Percentiles rank a stretch among this genome's conserved stretches.
These are phyloP conservation scores for Blepharisma japonicum DNA, from an alignment of 73 alveolate species.

Conservation along the genomic window DNA sequence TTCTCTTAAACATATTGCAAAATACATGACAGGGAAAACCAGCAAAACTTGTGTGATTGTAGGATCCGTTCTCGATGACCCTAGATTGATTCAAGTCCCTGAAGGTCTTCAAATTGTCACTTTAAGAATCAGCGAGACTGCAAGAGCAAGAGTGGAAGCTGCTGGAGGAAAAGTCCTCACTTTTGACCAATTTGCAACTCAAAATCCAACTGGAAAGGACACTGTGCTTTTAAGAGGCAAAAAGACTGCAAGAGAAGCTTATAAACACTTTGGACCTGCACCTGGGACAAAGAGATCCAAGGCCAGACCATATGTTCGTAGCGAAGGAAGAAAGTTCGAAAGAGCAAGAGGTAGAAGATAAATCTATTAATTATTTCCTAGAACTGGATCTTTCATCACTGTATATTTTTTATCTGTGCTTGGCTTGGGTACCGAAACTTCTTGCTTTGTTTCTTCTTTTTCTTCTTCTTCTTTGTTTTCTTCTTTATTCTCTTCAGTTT, in stretches of 20 bases:
- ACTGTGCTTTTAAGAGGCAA: background rate
- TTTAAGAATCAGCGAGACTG: background rate
- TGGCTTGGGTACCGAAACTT: background rate
- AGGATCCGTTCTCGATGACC: background rate
- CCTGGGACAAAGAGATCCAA: background rate
- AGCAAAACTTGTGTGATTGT: background rate
- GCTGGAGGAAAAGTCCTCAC: background rate
- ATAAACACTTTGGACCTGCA: background rate
- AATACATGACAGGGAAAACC: background rate
- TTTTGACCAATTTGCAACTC: background rate
- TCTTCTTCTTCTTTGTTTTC: background rate
- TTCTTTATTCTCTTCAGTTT: conserved; percentile 1
- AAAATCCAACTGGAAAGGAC: background rate
- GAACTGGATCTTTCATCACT: background rate
- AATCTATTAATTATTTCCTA: too few species aligned
- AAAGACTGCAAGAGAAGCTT: background rate
- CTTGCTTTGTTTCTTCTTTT: background rate
- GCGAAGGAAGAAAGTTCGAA: too few species aligned
- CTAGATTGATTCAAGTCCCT: background rate
- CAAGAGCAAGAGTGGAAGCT: background rate
- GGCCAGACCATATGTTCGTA: background rate
- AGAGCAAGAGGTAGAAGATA: too few species aligned
- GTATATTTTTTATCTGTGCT: background rate
- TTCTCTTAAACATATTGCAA: background rate
- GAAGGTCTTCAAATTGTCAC: background rate